Evolutionary conservation across 371 early-diverging fungal genomes (phyloP).

Genomic region (Mortierella sp.): DNA sequence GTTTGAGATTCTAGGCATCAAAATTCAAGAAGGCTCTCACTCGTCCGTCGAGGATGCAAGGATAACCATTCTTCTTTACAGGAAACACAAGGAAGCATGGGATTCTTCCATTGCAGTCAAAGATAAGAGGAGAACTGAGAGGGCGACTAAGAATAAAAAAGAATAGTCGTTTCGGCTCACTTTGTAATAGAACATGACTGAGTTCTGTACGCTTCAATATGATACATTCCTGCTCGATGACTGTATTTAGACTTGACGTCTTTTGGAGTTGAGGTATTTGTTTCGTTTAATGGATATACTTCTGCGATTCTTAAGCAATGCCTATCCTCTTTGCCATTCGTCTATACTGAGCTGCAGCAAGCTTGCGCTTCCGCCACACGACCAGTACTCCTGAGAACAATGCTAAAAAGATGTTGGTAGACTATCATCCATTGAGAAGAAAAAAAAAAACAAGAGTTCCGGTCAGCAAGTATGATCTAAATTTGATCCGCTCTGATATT

Average conservation of each 20-base stretch:
- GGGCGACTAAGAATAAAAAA: conserved; percentile 28
- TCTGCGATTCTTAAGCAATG: conserved; percentile 39
- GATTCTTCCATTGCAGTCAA: conserved; percentile 62
- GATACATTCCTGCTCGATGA: not conserved
- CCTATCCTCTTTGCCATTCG: conserved; percentile 52
- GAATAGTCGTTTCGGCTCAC: no score
- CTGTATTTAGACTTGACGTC: not conserved
- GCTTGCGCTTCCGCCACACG: conserved; percentile 46
- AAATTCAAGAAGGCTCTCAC: conserved; percentile 91
- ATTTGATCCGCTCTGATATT: not conserved
- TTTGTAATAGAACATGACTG: no score
- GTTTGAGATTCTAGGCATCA: conserved; percentile 73
- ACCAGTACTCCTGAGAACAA: conserved; percentile 38
- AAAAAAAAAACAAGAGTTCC: not conserved
- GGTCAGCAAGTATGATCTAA: not conserved
- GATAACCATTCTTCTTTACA: conserved; percentile 90
- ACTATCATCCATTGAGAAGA: conserved; percentile 12
- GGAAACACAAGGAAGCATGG: conserved; percentile 85
- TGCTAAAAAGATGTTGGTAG: conserved; percentile 40
- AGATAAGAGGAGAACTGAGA: conserved; percentile 27
- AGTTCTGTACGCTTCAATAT: no score
- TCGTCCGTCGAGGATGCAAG: conserved; percentile 94
- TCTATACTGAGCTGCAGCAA: conserved; percentile 51
- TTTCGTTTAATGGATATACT: no score
- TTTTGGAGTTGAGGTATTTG: no score